These are phyloP conservation scores for Globisporangium perplexum DNA, from an alignment of 352 stramenopile genomes.

Conservation along the genomic window DNA sequence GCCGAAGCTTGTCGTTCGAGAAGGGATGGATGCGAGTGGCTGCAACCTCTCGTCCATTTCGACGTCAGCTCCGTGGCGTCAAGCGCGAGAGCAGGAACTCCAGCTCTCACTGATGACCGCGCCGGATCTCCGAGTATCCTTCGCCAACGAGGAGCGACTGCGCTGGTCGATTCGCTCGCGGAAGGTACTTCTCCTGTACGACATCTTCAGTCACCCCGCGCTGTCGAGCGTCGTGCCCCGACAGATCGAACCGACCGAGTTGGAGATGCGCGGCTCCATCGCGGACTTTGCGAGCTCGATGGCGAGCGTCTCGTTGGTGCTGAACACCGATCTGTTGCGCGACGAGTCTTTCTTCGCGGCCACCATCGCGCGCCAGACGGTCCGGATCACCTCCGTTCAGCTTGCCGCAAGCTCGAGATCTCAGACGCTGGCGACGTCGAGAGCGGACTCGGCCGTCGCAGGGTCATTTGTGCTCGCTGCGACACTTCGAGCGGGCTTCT, in stretches of 20 bases:
- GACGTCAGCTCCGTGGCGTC: neutral
- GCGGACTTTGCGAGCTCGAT: constrained; percentile 5
- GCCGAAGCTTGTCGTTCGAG: constrained; percentile 2
- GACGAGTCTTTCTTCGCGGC: constrained; percentile 4
- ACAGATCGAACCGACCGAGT: neutral
- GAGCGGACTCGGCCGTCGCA: constrained; percentile 1
- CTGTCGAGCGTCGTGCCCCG: constrained; percentile 5
- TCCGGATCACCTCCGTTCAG: constrained; percentile 2
- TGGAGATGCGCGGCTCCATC: constrained; percentile 12
- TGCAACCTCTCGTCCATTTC: constrained; percentile 6
- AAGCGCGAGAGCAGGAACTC: neutral
- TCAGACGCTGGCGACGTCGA: constrained; percentile 8
- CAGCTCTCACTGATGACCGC: neutral
- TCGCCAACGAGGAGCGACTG: constrained; percentile 4
- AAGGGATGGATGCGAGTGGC: neutral
- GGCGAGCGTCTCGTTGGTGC: constrained; percentile 3
- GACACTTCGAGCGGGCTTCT: constrained; percentile 2
- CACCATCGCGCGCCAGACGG: constrained; percentile 9
- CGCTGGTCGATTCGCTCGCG: constrained; percentile 9
- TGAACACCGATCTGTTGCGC: constrained; percentile 3
- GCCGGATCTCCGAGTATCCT: neutral
- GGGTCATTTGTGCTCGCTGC: constrained; percentile 6
- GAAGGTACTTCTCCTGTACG: constrained; percentile 5
- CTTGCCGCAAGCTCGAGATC: neutral
- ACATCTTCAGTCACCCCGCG: neutral